Conservation (phyloP, 352 stramenopile genomes). For the Globisporangium paddicum region DNA sequence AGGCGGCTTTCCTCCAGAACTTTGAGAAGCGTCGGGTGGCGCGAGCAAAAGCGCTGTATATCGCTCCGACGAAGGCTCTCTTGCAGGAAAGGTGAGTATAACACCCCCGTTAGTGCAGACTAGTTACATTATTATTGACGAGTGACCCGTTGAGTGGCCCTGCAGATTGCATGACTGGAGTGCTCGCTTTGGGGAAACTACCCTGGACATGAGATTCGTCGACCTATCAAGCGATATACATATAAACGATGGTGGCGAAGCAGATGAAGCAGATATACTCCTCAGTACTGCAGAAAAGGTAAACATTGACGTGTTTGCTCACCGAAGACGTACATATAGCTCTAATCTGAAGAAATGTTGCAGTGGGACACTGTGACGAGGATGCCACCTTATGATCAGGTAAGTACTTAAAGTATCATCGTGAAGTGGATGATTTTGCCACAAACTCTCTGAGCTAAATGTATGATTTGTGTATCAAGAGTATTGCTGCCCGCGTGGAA, state of each 20-base stretch:
- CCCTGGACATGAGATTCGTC: conserved; percentile 30
- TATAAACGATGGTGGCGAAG: conserved; percentile 9
- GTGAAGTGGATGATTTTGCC: neutral
- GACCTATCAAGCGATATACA: conserved; percentile 24
- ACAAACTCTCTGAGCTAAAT: neutral
- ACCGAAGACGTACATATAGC: neutral
- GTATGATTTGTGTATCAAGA: conserved; percentile 1
- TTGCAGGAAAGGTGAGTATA: conserved; percentile 34
- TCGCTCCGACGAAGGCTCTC: conserved; percentile 39
- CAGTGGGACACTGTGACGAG: conserved; percentile 41
- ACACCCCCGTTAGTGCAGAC: neutral
- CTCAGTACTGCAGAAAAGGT: conserved; percentile 47
- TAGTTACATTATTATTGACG: neutral
- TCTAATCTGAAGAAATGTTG: neutral
- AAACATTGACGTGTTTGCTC: no score
- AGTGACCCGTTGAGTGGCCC: neutral
- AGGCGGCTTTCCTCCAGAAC: conserved; percentile 39
- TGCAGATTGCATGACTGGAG: conserved; percentile 32
- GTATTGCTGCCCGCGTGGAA: conserved; percentile 1
- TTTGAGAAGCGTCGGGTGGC: conserved; percentile 10
- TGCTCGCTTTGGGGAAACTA: conserved; percentile 25
- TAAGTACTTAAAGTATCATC: conserved; percentile 2
- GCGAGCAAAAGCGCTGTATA: conserved; percentile 32
- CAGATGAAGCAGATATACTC: conserved; percentile 23
- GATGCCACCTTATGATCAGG: conserved; percentile 6